A percentile compares a stretch with the other conserved stretches of the same genome.
Conservation (phyloP, 805 yeast genomes). For the Danielozyma ontarioensis region DNA sequence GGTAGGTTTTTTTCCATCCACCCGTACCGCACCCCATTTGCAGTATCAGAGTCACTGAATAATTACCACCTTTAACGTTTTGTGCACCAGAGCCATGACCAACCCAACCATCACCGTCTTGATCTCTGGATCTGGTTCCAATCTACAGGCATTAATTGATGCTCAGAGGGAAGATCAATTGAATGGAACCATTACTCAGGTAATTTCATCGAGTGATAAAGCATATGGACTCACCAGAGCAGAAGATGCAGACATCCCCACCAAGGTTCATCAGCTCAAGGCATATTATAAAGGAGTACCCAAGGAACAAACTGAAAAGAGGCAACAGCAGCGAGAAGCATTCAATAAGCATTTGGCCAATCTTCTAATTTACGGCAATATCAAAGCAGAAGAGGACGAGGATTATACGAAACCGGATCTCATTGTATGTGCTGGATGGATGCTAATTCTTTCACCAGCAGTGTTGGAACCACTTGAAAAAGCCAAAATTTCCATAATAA, state of each 20-base stretch:
- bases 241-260: slow-evolving; percentile 58
- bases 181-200: slow-evolving; percentile 60
- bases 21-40: too few relatives aligned
- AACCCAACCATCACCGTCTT: slow-evolving; percentile 79
- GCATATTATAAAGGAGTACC: slow-evolving; percentile 70
- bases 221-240: slow-evolving; percentile 91
- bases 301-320: slow-evolving; percentile 55
- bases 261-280: slow-evolving; percentile 66
- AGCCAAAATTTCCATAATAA: slow-evolving; percentile 72
- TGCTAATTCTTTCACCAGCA: slow-evolving; percentile 79
- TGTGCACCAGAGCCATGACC: too few relatives aligned
- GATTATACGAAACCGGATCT: slow-evolving; percentile 62
- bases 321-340: slow-evolving; percentile 56
- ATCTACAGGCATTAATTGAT: slow-evolving; percentile 89
- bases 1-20: too few relatives aligned
- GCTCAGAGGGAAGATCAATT: slow-evolving; percentile 42
- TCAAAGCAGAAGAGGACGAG: slow-evolving; percentile 22
- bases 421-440: slow-evolving; percentile 98
- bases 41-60: too few relatives aligned
- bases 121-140: slow-evolving; percentile 95
- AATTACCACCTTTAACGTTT: too few relatives aligned
- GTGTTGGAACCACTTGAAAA: slow-evolving; percentile 63
- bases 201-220: slow-evolving; percentile 77
- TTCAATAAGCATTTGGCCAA: slow-evolving; percentile 80
- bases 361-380: slow-evolving; percentile 49